Percentiles rank a stretch among this genome's conserved stretches.
Conservation (phyloP, 768 basidiomycete species). For the Hortiboletus flavorubellus region DNA sequence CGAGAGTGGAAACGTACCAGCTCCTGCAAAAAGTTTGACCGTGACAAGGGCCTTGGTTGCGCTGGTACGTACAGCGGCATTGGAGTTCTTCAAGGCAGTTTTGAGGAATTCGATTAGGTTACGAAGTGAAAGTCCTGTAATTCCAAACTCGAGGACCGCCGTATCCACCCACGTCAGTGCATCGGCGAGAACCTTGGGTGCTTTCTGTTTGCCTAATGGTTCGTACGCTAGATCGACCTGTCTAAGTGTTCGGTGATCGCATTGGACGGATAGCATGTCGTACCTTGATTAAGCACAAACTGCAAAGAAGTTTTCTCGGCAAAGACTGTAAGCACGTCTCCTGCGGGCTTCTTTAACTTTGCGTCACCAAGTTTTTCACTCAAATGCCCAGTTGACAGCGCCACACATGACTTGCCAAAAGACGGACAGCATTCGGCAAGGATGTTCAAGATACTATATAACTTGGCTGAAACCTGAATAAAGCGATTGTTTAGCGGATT, state of each 20-base stretch:
- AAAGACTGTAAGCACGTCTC: constrained; percentile 78
- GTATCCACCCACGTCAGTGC: constrained; percentile 85
- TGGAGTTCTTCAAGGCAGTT: constrained; percentile 82
- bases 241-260: constrained; percentile 14
- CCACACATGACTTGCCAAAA: constrained; percentile 83
- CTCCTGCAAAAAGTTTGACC: constrained; percentile 86
- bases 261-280: constrained; percentile 19
- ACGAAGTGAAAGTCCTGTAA: constrained; percentile 78
- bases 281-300: constrained; percentile 91
- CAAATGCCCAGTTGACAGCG: constrained; percentile 76
- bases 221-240: constrained; percentile 69
- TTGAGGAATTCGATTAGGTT: constrained; percentile 91
- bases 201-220: constrained; percentile 90
- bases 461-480: constrained; percentile 79
- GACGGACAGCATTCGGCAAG: constrained; percentile 78
- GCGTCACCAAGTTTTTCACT: constrained; percentile 94
- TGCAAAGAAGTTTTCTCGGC: constrained; percentile 93
- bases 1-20: constrained; percentile 48
- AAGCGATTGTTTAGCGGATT: constrained; percentile 8
- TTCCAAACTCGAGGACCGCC: constrained; percentile 87
- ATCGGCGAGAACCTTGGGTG: constrained; percentile 94
- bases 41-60: constrained; percentile 93
- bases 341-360: constrained; percentile 95
- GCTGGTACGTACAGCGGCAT: constrained; percentile 88
- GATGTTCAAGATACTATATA: constrained; percentile 72